Evolutionary conservation across 1,139 yeast genomes (phyloP), one percentile per base, ranked within the genome.

Genomic region (Diutina catenulata): DNA sequence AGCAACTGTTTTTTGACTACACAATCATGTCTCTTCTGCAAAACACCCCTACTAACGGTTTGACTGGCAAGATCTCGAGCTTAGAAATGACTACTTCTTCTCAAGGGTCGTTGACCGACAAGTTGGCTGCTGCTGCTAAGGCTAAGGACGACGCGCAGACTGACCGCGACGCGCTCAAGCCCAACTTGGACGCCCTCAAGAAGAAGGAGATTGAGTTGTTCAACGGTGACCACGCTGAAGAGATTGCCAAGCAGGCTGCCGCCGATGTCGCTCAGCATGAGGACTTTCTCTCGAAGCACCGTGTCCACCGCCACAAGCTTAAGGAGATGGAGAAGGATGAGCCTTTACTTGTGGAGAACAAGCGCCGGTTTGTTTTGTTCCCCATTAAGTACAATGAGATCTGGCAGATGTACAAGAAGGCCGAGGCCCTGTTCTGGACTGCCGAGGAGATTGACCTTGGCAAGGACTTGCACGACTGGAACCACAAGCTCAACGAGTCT

Each of bases 401-500:
- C 55, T 91, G 98, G 97, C 95, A 88, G 61, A 91, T 94, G 74
- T 91, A 91, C 68, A 91, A 91, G 70, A 87, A 88, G 66, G 96
- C 97, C 33, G 98, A 91, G 69, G 97, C 98, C 19, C 86, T 96
- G 10, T 91, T 91, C 74, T 91, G 99, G 99, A 91, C 98, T 38
- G 96, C 98, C 40, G 99, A 91, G 68, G 99, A 91, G 67, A 87
- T 93, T 49, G 99, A 91, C 61, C 72, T 91, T 49, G 79, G 94
- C 45, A 91, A 91, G 69, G 99, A 91, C 59, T 57, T 72, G 45
- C 73, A 72, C 52, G 97, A 91, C 65, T 88, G 97, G 95, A 86
- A 83, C 55, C 69, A 80, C 62, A 69, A 68, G 51, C 67, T 91
- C 63, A 86, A 70, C 55, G 91, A 83, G 39, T 88, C 87, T 57